Percentiles rank a stretch among this genome's conserved stretches.
phyloP scores from a whole-genome alignment of 2,329 filamentous ascomycete genomes.

The Alternaria panax region DNA sequence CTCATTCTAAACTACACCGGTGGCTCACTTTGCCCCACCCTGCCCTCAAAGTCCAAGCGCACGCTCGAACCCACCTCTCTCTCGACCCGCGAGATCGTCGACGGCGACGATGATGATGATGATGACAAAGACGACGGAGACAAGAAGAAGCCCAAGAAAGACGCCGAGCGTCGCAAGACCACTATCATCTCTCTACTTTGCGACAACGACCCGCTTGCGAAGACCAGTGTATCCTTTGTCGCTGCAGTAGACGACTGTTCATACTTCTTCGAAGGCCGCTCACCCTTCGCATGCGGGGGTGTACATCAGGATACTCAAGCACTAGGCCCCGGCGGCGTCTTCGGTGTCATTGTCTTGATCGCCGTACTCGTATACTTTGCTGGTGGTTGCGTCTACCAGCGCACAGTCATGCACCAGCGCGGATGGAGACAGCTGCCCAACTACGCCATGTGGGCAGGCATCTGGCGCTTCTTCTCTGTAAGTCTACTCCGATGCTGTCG shows the following conservation, averaged over 20 bases:
- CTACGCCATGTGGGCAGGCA: constrained; percentile 89
- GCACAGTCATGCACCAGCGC: constrained; percentile 90
- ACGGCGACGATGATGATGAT: constrained; percentile 47
- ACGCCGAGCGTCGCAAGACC: constrained; percentile 72
- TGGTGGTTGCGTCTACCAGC: constrained; percentile 93
- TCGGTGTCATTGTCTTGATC: constrained; percentile 81
- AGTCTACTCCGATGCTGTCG: constrained; percentile 16
- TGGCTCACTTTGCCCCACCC: constrained; percentile 56
- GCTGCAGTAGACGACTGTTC: constrained; percentile 89
- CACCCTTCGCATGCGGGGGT: constrained; percentile 81
- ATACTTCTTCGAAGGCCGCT: constrained; percentile 94
- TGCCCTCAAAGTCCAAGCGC: constrained; percentile 33
- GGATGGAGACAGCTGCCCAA: constrained; percentile 97
- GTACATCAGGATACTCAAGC: constrained; percentile 64
- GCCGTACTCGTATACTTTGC: constrained; percentile 88
- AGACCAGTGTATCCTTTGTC: constrained; percentile 81
- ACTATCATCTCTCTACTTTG: constrained; percentile 93
- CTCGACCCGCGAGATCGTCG: constrained; percentile 50
- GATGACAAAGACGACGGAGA: constrained; percentile 47
- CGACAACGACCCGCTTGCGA: constrained; percentile 77
- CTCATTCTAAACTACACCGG: constrained; percentile 60
- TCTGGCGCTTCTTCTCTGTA: constrained; percentile 85
- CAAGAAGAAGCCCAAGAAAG: constrained; percentile 54
- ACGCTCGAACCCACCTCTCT: constrained; percentile 33
- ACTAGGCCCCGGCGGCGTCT: constrained; percentile 76